Conservation (phyloP, 805 yeast species). For the Yarrowia divulgata region DNA sequence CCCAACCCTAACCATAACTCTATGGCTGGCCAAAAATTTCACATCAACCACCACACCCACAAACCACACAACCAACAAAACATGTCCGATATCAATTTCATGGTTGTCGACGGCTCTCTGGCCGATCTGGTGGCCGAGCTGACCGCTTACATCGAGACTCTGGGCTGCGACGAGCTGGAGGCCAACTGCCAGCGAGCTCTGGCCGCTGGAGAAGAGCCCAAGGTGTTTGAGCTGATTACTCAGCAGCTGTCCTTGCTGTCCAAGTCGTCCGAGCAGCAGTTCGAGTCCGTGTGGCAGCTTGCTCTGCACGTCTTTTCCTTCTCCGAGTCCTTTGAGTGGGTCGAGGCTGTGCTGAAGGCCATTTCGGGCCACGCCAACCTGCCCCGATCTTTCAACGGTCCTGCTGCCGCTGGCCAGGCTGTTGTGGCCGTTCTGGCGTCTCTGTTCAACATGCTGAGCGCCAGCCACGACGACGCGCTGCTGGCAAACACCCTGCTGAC, state of each 20-base stretch:
- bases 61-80: neutral
- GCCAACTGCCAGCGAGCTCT: slow-evolving; percentile 41
- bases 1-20: slow-evolving; percentile 33
- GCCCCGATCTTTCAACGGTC: slow-evolving; percentile 40
- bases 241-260: slow-evolving; percentile 46
- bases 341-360: slow-evolving; percentile 47
- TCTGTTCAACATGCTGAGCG: slow-evolving; percentile 52
- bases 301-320: slow-evolving; percentile 50
- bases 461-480: slow-evolving; percentile 44
- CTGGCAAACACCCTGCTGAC: slow-evolving; percentile 49
- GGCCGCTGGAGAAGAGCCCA: slow-evolving; percentile 42
- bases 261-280: slow-evolving; percentile 51
- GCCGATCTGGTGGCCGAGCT: slow-evolving; percentile 51
- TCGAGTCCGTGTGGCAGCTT: slow-evolving; percentile 53
- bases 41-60: neutral
- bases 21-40: slow-evolving; percentile 11
- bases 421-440: slow-evolving; percentile 51
- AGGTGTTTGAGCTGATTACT: slow-evolving; percentile 48
- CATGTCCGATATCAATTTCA: slow-evolving; percentile 45
- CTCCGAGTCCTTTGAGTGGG: slow-evolving; percentile 47
- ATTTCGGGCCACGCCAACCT: slow-evolving; percentile 43
- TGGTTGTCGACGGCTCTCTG: slow-evolving; percentile 53
- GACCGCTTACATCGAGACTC: slow-evolving; percentile 50
- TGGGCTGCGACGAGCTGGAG: slow-evolving; percentile 45
- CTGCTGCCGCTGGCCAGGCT: slow-evolving; percentile 45